Conservation (phyloP, 139 green algal genomes). For the Chlamydomonas sphaeroides region DNA sequence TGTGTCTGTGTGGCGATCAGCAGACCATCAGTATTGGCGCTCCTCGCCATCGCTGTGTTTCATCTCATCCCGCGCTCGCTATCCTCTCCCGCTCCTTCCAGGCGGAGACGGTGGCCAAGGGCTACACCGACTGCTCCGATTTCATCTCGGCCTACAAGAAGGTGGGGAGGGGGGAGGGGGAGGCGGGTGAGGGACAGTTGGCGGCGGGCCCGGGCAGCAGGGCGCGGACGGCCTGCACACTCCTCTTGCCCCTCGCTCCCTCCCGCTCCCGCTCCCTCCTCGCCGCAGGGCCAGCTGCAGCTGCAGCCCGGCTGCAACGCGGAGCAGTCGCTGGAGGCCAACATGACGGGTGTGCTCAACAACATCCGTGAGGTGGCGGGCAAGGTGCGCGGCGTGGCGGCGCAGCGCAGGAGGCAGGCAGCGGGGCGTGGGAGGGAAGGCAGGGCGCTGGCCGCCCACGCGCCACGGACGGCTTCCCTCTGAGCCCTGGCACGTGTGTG, state of each 20-base stretch:
- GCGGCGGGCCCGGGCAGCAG: too few relatives aligned
- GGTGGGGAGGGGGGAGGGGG: conserved; percentile 6
- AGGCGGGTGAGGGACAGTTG: too few relatives aligned
- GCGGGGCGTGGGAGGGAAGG: not conserved
- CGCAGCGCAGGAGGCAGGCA: not conserved
- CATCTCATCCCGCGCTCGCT: too few relatives aligned
- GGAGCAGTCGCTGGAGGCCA: conserved; percentile 88
- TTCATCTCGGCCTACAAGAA: conserved; percentile 78
- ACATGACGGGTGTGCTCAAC: conserved; percentile 90
- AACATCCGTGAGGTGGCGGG: conserved; percentile 89
- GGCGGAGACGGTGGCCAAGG: conserved; percentile 65
- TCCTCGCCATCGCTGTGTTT: too few relatives aligned
- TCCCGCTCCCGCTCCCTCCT: not conserved
- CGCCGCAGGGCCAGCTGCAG: conserved; percentile 70
- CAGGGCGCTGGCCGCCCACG: too few relatives aligned
- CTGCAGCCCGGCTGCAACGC: conserved; percentile 89
- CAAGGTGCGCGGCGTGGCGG: conserved; percentile 51
- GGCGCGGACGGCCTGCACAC: too few relatives aligned
- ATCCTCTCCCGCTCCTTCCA: too few relatives aligned
- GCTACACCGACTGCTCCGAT: conserved; percentile 76
- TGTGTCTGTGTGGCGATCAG: too few relatives aligned
- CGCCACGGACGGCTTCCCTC: too few relatives aligned
- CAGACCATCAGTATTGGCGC: too few relatives aligned
- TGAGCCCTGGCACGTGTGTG: too few relatives aligned
- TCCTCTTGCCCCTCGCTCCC: not conserved